Evolutionary conservation across 2,329 filamentous ascomycete genomes (phyloP).

Genomic region (Pseudocercospora macadamiae): DNA sequence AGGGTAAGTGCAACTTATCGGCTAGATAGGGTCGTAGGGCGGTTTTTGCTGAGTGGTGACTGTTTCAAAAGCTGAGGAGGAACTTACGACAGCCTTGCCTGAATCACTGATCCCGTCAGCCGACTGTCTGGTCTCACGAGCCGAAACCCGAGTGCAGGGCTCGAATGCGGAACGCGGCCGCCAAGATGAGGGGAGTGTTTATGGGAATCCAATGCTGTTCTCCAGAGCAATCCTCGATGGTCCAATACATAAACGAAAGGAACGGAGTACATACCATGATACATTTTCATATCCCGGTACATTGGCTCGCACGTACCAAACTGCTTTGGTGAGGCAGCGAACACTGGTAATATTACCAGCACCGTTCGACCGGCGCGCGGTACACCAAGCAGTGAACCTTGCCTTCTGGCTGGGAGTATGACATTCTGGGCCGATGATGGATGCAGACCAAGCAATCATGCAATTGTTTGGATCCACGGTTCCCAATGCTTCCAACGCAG

Average conservation of each 20-base stretch:
- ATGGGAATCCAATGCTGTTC: no score
- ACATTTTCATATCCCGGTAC: neutral
- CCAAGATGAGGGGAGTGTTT: no score
- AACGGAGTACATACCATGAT: neutral
- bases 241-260: neutral
- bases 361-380: neutral
- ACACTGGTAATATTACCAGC: neutral
- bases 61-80: neutral
- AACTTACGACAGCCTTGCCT: neutral
- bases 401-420: neutral
- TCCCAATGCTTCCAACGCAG: neutral
- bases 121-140: no score
- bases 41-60: no score
- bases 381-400: neutral
- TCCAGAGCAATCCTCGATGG: neutral
- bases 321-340: neutral
- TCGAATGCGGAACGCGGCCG: no score
- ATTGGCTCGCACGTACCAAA: neutral
- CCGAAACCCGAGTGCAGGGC: no score
- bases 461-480: neutral
- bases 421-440: neutral
- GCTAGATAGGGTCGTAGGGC: neutral
- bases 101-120: neutral
- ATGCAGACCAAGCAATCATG: conserved; percentile 2
- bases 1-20: no score